Evolutionary conservation across 129 eudicot species (phyloP).

Genomic region (Solidago caesia): DNA sequence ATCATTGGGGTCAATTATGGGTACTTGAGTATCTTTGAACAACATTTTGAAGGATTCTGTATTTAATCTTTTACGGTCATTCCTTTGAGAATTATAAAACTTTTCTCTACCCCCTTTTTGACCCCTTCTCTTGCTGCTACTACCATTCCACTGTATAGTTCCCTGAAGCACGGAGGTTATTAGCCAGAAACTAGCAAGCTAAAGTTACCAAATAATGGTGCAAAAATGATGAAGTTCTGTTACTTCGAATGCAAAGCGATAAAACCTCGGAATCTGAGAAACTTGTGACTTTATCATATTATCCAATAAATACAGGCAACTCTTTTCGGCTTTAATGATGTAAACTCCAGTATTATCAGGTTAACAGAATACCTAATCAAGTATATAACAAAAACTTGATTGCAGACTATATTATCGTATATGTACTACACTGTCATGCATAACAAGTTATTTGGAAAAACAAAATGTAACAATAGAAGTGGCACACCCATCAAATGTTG

Average conservation of each 20-base stretch:
- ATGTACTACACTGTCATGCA: too few species aligned
- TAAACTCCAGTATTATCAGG: too few species aligned
- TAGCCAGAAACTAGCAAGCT: not conserved
- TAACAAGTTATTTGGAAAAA: too few species aligned
- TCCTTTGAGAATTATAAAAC: slow-evolving; percentile 32
- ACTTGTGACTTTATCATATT: too few species aligned
- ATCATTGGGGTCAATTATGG: slow-evolving; percentile 37
- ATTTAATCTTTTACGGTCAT: slow-evolving; percentile 33
- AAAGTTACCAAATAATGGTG: not conserved
- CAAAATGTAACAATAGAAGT: not conserved
- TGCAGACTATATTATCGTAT: too few species aligned
- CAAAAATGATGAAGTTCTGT: not conserved
- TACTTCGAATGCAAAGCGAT: slow-evolving; percentile 19
- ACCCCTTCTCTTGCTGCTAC: slow-evolving; percentile 70
- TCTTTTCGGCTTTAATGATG: too few species aligned
- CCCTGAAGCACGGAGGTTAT: slow-evolving; percentile 41
- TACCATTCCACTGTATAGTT: slow-evolving; percentile 57
- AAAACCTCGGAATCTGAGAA: not conserved
- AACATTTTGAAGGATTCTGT: slow-evolving; percentile 34
- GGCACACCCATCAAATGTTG: not conserved
- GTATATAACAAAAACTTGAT: too few species aligned
- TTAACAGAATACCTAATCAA: too few species aligned
- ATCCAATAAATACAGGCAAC: too few species aligned
- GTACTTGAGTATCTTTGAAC: slow-evolving; percentile 37
- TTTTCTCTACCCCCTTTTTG: slow-evolving; percentile 62